Percentiles rank a stretch among this genome's conserved stretches.
Evolutionary conservation across 2,329 filamentous ascomycete species (phyloP).

Genomic region (Penicillium sp.): DNA sequence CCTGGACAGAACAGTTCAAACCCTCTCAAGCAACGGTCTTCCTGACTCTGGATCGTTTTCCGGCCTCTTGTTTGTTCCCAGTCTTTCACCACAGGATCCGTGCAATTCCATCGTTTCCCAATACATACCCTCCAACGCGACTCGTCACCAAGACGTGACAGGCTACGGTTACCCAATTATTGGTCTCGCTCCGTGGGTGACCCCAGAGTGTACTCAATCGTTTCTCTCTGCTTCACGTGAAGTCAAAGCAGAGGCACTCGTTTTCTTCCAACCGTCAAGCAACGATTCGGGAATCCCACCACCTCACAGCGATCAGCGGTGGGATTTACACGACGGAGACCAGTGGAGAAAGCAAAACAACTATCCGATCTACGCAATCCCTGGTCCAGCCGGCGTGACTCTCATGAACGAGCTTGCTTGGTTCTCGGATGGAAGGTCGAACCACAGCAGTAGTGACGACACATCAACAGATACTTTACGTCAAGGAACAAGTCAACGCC

Average conservation of each 20-base stretch:
- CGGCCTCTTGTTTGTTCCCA: slow-evolving; percentile 83
- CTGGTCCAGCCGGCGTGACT: slow-evolving; percentile 62
- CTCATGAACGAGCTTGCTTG: slow-evolving; percentile 70
- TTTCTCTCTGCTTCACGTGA: slow-evolving; percentile 65
- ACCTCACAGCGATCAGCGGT: slow-evolving; percentile 59
- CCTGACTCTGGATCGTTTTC: slow-evolving; percentile 62
- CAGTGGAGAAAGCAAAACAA: slow-evolving; percentile 69
- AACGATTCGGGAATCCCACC: slow-evolving; percentile 60
- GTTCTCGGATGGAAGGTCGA: slow-evolving; percentile 73
- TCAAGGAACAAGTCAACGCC: slow-evolving; percentile 28
- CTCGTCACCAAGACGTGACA: slow-evolving; percentile 65
- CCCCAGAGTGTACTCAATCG: slow-evolving; percentile 65
- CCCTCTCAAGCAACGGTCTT: slow-evolving; percentile 68
- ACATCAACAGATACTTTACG: slow-evolving; percentile 13
- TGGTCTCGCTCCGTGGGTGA: slow-evolving; percentile 84
- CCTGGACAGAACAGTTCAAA: slow-evolving; percentile 63
- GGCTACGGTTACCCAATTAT: slow-evolving; percentile 68
- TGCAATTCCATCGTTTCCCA: slow-evolving; percentile 63
- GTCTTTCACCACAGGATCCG: slow-evolving; percentile 55
- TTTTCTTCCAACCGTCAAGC: slow-evolving; percentile 55
- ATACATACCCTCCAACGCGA: slow-evolving; percentile 74
- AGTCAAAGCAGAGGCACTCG: slow-evolving; percentile 59
- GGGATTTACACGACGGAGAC: slow-evolving; percentile 68
- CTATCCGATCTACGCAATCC: slow-evolving; percentile 81
- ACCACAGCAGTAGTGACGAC: slow-evolving; percentile 32